Percentiles rank a stretch among this genome's conserved stretches.
Conservation (phyloP, 1,284 basidiomycete genomes). For the Heterobasidion occidentale region DNA sequence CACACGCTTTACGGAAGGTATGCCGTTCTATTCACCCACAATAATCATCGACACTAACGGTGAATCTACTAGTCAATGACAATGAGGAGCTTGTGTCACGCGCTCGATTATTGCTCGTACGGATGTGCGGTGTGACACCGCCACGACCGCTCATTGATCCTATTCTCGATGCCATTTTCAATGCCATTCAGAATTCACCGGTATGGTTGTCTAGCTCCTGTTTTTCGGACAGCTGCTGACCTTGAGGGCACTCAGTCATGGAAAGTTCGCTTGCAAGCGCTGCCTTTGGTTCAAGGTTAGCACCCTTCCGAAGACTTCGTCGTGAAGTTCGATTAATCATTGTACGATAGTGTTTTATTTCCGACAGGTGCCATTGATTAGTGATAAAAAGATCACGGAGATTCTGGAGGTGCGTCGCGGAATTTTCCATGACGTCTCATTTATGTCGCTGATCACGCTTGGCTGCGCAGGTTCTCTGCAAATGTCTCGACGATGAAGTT, state of each 20-base stretch:
- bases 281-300: slow-evolving; percentile 70
- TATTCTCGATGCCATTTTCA: slow-evolving; percentile 57
- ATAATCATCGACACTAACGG: background rate
- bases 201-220: slow-evolving; percentile 28
- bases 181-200: slow-evolving; percentile 56
- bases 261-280: slow-evolving; percentile 61
- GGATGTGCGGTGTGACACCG: slow-evolving; percentile 69
- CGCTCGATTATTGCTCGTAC: slow-evolving; percentile 52
- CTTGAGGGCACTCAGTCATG: slow-evolving; percentile 42
- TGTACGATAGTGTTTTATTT: slow-evolving; percentile 58
- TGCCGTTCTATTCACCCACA: slow-evolving; percentile 3
- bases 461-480: slow-evolving; percentile 47
- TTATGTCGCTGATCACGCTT: slow-evolving; percentile 4
- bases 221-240: background rate
- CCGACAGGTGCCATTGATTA: slow-evolving; percentile 59
- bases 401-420: slow-evolving; percentile 47
- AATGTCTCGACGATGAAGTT: slow-evolving; percentile 66
- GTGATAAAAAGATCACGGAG: slow-evolving; percentile 54
- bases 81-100: slow-evolving; percentile 59
- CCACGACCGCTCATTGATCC: slow-evolving; percentile 50
- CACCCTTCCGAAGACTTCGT: background rate
- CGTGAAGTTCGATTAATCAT: background rate
- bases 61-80: slow-evolving; percentile 45
- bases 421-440: background rate
- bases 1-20: slow-evolving; percentile 65